phyloP scores from a whole-genome alignment of 1,284 basidiomycete species.

The Fomitopsis betulina region DNA sequence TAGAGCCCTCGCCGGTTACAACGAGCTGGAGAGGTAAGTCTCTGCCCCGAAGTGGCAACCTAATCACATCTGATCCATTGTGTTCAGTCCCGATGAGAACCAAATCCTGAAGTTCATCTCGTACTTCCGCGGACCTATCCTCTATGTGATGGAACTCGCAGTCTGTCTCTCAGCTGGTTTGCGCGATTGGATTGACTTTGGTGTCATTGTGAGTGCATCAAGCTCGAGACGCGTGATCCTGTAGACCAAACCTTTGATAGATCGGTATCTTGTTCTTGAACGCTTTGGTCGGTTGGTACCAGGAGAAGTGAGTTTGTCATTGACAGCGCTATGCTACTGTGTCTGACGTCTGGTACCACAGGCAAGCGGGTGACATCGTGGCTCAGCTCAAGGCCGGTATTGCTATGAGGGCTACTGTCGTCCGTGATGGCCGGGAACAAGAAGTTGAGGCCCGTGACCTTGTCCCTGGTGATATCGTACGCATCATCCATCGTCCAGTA shows the following conservation, averaged over 20 bases:
- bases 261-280: conserved; percentile 10
- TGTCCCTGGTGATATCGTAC: conserved; percentile 6
- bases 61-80: not conserved
- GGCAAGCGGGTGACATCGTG: conserved; percentile 11
- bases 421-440: conserved; percentile 8
- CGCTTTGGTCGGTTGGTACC: conserved; percentile 9
- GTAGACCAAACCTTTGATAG: not conserved
- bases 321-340: too few species aligned
- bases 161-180: conserved; percentile 8
- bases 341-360: not conserved
- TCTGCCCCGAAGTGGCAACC: too few species aligned
- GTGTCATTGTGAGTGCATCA: conserved; percentile 5
- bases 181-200: conserved; percentile 12
- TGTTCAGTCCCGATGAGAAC: conserved; percentile 4
- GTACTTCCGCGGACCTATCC: conserved; percentile 10
- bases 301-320: conserved; percentile 2
- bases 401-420: conserved; percentile 6
- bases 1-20: conserved; percentile 1
- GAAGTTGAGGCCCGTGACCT: conserved; percentile 7
- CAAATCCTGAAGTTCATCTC: conserved; percentile 11
- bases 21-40: conserved; percentile 2
- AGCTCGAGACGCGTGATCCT: not conserved
- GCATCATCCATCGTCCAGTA: not conserved
- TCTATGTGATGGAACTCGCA: conserved; percentile 10
- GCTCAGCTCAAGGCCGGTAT: conserved; percentile 10